Evolutionary conservation across 805 yeast genomes (phyloP).

Genomic region (Metschnikowia corniflorae): DNA sequence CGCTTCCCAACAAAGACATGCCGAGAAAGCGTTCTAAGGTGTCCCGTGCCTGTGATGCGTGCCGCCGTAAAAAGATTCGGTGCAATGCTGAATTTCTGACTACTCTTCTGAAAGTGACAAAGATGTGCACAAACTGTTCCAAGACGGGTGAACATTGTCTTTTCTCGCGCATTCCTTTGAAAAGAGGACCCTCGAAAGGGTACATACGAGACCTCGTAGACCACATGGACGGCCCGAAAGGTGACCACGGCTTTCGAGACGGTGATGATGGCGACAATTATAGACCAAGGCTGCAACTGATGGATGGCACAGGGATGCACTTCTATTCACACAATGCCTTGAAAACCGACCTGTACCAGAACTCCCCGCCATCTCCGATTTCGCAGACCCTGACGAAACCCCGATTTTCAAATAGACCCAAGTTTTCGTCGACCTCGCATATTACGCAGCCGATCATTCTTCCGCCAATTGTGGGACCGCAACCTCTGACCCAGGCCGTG

Average conservation of each 20-base stretch:
- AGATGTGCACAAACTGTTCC: conserved; percentile 58
- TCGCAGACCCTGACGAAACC: conserved; percentile 12
- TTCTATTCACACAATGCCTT: background rate
- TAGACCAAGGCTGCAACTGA: conserved; percentile 17
- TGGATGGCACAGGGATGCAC: conserved; percentile 9
- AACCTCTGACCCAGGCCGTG: conserved; percentile 13
- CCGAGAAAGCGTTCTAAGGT: conserved; percentile 66
- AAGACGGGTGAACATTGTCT: conserved; percentile 60
- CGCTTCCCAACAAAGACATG: conserved; percentile 4
- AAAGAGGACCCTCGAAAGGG: conserved; percentile 79
- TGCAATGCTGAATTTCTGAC: conserved; percentile 60
- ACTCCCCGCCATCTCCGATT: conserved; percentile 11
- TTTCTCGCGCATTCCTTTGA: conserved; percentile 68
- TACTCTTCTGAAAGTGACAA: conserved; percentile 44
- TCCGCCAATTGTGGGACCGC: conserved; percentile 17
- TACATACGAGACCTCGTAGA: conserved; percentile 46
- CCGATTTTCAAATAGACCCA: conserved; percentile 10
- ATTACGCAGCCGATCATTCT: conserved; percentile 16
- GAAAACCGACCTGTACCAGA: background rate
- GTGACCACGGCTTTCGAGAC: background rate
- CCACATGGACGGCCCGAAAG: conserved; percentile 23
- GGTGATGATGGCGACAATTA: background rate
- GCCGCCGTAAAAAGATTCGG: conserved; percentile 67
- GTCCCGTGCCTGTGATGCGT: conserved; percentile 78
- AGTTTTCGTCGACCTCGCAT: conserved; percentile 10